phyloP scores from a whole-genome alignment of 2,329 filamentous ascomycete genomes.

The Colletotrichum truncatum region DNA sequence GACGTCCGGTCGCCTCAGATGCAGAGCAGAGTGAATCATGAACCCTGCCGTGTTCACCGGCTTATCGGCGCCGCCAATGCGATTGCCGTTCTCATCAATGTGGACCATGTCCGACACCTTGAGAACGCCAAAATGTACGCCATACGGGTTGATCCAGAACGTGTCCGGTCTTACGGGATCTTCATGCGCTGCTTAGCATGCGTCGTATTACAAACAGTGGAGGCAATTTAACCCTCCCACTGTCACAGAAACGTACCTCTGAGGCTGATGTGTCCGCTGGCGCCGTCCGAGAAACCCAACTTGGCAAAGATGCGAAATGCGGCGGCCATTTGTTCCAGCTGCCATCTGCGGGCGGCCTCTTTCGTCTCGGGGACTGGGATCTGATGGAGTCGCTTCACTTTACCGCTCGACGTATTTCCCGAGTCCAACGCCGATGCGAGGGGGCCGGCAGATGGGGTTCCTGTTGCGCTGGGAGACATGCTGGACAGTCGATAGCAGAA shows the following conservation, averaged over 20 bases:
- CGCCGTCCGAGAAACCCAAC: slow-evolving; percentile 54
- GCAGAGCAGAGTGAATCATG: slow-evolving; percentile 72
- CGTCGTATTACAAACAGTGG: too few species aligned
- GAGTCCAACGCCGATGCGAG: slow-evolving; percentile 23
- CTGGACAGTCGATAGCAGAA: too few species aligned
- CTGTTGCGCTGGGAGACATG: slow-evolving; percentile 23
- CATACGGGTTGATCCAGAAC: slow-evolving; percentile 65
- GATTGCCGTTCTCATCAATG: slow-evolving; percentile 65
- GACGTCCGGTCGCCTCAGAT: slow-evolving; percentile 70
- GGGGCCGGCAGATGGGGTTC: neutral
- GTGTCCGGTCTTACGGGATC: slow-evolving; percentile 44
- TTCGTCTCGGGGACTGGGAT: slow-evolving; percentile 21
- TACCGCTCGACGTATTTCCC: neutral
- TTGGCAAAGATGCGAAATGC: slow-evolving; percentile 59
- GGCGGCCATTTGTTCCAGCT: slow-evolving; percentile 52
- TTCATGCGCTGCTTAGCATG: neutral
- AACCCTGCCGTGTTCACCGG: slow-evolving; percentile 75
- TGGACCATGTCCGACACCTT: slow-evolving; percentile 74
- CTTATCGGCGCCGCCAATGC: slow-evolving; percentile 65
- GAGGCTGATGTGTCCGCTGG: slow-evolving; percentile 56
- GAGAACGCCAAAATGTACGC: slow-evolving; percentile 71
- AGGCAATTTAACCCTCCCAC: too few species aligned
- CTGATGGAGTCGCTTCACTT: slow-evolving; percentile 27
- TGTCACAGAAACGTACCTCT: too few species aligned
- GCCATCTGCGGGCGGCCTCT: slow-evolving; percentile 43